These are phyloP conservation scores for Lycium ferocissimum DNA, from an alignment of 257 asterid species.

Conservation along the genomic window DNA sequence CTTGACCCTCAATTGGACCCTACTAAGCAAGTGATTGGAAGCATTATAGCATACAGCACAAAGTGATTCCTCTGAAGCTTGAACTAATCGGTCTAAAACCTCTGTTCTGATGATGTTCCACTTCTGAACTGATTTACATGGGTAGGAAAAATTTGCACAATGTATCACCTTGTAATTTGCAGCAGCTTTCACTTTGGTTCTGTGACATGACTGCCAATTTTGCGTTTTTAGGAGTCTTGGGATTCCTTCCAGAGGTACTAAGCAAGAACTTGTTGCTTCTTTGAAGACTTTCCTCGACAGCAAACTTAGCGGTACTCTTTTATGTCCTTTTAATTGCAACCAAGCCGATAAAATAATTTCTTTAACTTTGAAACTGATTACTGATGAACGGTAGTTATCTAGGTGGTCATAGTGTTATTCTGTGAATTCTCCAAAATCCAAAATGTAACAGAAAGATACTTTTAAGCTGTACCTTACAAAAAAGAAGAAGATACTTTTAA, in stretches of 20 bases:
- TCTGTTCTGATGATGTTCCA: too few species aligned
- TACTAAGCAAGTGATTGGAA: not conserved
- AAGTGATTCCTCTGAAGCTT: not conserved
- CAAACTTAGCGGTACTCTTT: slow-evolving; percentile 56
- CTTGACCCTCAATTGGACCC: not conserved
- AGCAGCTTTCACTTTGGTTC: slow-evolving; percentile 24
- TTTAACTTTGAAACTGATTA: not conserved
- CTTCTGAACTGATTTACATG: not conserved
- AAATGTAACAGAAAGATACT: not conserved
- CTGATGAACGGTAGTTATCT: not conserved
- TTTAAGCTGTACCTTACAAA: not conserved
- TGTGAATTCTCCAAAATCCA: not conserved
- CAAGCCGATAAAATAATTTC: not conserved
- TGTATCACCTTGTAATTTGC: not conserved
- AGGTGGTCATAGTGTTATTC: not conserved
- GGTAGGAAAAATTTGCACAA: not conserved
- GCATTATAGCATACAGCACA: not conserved
- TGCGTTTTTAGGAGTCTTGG: slow-evolving; percentile 55
- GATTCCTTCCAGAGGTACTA: slow-evolving; percentile 61
- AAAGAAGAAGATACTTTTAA: not conserved
- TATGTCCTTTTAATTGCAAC: not conserved
- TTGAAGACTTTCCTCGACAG: slow-evolving; percentile 53
- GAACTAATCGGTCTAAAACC: not conserved
- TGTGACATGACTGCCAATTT: not conserved
- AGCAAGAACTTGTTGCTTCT: slow-evolving; percentile 57